These are phyloP conservation scores for Alternaria hordeiaustralica DNA, from an alignment of 2,329 filamentous ascomycete genomes.

Conservation along the genomic window DNA sequence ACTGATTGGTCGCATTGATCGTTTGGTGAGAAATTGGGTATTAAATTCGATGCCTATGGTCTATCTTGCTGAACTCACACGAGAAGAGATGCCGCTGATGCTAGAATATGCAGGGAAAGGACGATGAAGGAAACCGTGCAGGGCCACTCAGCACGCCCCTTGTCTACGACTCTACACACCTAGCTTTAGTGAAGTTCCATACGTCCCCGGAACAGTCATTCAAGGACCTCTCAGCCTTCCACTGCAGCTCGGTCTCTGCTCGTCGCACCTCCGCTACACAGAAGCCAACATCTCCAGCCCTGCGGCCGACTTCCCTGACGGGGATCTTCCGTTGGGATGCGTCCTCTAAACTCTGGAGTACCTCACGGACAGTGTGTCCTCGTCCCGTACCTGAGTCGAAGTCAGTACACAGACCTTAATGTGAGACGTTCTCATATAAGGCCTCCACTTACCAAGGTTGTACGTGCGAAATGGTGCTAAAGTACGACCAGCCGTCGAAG, in stretches of 20 bases:
- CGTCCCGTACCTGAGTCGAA: conserved; percentile 45
- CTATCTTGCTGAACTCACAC: neutral
- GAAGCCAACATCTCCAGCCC: conserved; percentile 52
- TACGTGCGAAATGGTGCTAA: conserved; percentile 47
- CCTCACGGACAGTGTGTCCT: conserved; percentile 53
- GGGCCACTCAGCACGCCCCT: neutral
- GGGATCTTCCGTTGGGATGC: conserved; percentile 47
- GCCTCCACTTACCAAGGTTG: conserved; percentile 45
- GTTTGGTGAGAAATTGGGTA: neutral
- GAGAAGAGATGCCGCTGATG: neutral
- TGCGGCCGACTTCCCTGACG: conserved; percentile 44
- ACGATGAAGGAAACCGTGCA: neutral
- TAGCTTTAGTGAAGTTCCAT: conserved; percentile 48
- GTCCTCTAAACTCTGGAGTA: conserved; percentile 48
- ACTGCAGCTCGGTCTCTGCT: conserved; percentile 49
- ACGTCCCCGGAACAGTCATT: conserved; percentile 48
- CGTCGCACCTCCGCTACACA: conserved; percentile 50
- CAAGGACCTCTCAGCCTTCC: conserved; percentile 47
- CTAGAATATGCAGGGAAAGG: neutral
- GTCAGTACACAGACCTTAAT: conserved; percentile 14
- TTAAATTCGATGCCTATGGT: neutral
- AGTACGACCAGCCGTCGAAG: conserved; percentile 41
- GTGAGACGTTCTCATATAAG: neutral
- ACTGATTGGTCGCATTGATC: neutral
- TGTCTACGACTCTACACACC: conserved; percentile 20